These are phyloP conservation scores for Gyrodon lividus DNA, from an alignment of 768 basidiomycete genomes.

Conservation along the genomic window DNA sequence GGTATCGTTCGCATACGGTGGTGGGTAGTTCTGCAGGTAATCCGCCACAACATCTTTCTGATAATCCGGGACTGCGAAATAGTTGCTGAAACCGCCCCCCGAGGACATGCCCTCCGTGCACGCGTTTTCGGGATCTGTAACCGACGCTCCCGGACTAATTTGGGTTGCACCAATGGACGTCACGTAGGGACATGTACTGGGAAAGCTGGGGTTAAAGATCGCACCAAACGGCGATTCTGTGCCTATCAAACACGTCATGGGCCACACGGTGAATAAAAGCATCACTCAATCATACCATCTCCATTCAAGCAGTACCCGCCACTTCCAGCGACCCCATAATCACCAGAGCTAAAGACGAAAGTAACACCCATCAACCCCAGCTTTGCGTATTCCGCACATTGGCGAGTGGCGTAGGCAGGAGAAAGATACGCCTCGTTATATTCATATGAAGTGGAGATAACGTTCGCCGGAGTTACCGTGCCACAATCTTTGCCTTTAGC, in stretches of 20 bases:
- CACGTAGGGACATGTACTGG: slow-evolving; percentile 25
- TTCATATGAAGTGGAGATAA: slow-evolving; percentile 43
- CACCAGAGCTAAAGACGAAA: neutral
- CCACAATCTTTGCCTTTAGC: slow-evolving; percentile 30
- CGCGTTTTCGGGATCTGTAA: slow-evolving; percentile 19
- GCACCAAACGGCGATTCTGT: slow-evolving; percentile 8
- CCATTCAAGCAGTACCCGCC: neutral
- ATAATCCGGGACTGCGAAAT: slow-evolving; percentile 10
- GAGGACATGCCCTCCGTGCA: slow-evolving; percentile 18
- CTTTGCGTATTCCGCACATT: slow-evolving; percentile 43
- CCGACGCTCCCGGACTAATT: slow-evolving; percentile 30
- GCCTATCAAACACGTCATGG: neutral
- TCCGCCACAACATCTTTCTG: slow-evolving; percentile 8
- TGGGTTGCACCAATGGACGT: slow-evolving; percentile 31
- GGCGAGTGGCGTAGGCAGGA: slow-evolving; percentile 40
- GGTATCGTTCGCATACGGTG: neutral
- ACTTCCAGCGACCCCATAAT: neutral
- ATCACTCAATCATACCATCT: neutral
- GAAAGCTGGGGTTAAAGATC: slow-evolving; percentile 30
- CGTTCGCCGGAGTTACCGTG: slow-evolving; percentile 40
- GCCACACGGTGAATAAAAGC: too few species aligned
- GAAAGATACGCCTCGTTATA: slow-evolving; percentile 44
- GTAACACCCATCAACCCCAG: slow-evolving; percentile 20
- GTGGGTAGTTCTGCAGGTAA: slow-evolving; percentile 5
- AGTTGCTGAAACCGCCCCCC: slow-evolving; percentile 10